phyloP scores from a whole-genome alignment of 352 stramenopile species.

The Pilasporangium apinafurcum region DNA sequence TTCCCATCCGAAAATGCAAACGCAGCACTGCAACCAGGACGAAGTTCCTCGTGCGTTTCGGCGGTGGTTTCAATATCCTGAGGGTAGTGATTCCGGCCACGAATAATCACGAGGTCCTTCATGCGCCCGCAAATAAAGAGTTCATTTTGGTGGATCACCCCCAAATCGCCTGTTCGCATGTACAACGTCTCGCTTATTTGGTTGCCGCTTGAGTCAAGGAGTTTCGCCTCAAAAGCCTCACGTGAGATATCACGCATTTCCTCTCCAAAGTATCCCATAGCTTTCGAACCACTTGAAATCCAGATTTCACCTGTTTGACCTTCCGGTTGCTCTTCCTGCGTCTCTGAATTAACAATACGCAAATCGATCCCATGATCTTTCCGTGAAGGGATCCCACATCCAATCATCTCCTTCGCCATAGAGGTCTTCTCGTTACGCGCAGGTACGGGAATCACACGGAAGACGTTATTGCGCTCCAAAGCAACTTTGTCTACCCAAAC shows the following conservation, averaged over 20 bases:
- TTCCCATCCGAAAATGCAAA: constrained; percentile 73
- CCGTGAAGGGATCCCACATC: constrained; percentile 88
- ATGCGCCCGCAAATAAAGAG: constrained; percentile 97
- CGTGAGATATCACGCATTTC: constrained; percentile 75
- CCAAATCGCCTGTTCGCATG: constrained; percentile 95
- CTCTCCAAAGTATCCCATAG: constrained; percentile 89
- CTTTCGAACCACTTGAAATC: constrained; percentile 89
- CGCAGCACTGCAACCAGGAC: constrained; percentile 93
- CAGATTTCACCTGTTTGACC: constrained; percentile 85
- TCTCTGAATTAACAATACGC: constrained; percentile 90
- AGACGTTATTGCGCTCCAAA: constrained; percentile 79
- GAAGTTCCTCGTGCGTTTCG: constrained; percentile 72
- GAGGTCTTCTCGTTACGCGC: constrained; percentile 6
- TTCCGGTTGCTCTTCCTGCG: constrained; percentile 22
- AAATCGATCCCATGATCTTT: constrained; percentile 89
- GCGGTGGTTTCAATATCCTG: constrained; percentile 97
- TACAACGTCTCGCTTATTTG: constrained; percentile 44
- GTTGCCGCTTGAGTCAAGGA: constrained; percentile 21
- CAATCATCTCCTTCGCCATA: constrained; percentile 85
- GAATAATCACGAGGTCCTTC: constrained; percentile 99
- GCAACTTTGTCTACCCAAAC: constrained; percentile 87
- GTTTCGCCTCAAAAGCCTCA: constrained; percentile 85
- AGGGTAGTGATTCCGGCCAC: constrained; percentile 98
- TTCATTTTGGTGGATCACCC: constrained; percentile 94
- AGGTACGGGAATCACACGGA: constrained; percentile 38